Base-by-base conservation (phyloP, 495 filamentous ascomycete species). In the Darksidea phi region DNA sequence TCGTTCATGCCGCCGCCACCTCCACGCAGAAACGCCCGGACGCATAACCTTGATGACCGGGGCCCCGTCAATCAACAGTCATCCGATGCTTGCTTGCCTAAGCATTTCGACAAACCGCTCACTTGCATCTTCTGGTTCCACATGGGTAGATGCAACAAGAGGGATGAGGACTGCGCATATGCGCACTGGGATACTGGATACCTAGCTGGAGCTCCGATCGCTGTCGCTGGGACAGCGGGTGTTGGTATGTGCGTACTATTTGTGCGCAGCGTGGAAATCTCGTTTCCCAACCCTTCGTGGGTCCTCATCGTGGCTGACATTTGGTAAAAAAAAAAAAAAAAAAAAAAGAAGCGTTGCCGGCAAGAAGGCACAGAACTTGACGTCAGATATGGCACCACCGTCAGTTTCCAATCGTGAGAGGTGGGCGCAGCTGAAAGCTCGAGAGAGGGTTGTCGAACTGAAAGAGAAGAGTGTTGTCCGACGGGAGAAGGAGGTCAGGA, bases 111-210 rank as follows among this genome's bases (percentile, higher is more conserved):
- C 10, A 42, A 23, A 28, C 18, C 38, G 1, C 52, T 55, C 18
- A 55, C 52, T 13, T 55, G 50, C 50, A 38, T 55, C 52, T 55
- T 55, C 41, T 55, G 38, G 52, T 20, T 43, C 37, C 36, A 45
- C 7, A 55, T 42, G 24, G 52, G 52, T 15, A 8, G 20, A 10
- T 55, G 52, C 37, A 55, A 45, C 21, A 55, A 55, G 38, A 15
- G 41, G 23, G 38, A 55, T 45, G 52, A 12, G 18, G 52, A 55
- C 24, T 55, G 52, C 12, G 52, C 23, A 18, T 55, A 55, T 43
- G 52, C 52, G 5, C 52, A 55, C 17, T 43, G 36, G 20, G 52
- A 55, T 7, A 55, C 52, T 15, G 52, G 23, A 12, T 25, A 38
- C 21, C 8, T 55, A 2, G 52, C 52, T 55, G 18, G 23, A 18